Percentiles rank a stretch among this genome's conserved stretches.
phyloP scores from a whole-genome alignment of 176 grass and related monocot genomes.

The Coix lacrymajobi region DNA sequence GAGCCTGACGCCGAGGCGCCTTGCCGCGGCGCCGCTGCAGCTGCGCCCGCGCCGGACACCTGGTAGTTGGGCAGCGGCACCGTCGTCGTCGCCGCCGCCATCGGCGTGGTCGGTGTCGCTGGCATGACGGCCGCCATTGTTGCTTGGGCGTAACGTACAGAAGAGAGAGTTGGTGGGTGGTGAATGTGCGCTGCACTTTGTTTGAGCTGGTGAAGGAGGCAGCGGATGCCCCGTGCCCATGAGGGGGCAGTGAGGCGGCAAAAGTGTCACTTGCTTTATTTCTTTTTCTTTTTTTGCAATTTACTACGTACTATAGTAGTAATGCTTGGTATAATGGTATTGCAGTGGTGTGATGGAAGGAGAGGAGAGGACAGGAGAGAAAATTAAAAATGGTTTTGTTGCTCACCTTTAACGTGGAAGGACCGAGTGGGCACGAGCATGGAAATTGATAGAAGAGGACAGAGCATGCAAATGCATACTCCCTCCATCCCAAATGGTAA shows the following conservation, averaged over 20 bases:
- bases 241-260: conserved; percentile 11
- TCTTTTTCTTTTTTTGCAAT: not conserved
- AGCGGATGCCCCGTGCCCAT: not conserved
- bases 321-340: not conserved
- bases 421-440: not conserved
- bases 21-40: not conserved
- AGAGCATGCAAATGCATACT: not conserved
- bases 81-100: not conserved
- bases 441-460: not conserved
- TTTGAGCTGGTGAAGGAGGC: not conserved
- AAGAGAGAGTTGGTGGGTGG: not conserved
- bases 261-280: conserved; percentile 16
- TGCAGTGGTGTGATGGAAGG: not conserved
- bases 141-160: not conserved
- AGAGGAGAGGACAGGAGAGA: not conserved
- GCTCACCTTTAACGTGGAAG: not conserved
- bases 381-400: not conserved
- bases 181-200: not conserved
- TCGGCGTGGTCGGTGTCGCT: conserved; percentile 1
- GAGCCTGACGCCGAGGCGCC: conserved; percentile 1
- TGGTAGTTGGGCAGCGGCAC: conserved; percentile 35
- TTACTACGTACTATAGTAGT: not conserved
- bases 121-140: conserved; percentile 46
- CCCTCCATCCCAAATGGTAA: too few species aligned
- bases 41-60: not conserved